A percentile compares a stretch with the other conserved stretches of the same genome.
These are phyloP conservation scores for Cylindricascospora bacillispora DNA, from an alignment of 1,139 yeast species.

Conservation along the genomic window DNA sequence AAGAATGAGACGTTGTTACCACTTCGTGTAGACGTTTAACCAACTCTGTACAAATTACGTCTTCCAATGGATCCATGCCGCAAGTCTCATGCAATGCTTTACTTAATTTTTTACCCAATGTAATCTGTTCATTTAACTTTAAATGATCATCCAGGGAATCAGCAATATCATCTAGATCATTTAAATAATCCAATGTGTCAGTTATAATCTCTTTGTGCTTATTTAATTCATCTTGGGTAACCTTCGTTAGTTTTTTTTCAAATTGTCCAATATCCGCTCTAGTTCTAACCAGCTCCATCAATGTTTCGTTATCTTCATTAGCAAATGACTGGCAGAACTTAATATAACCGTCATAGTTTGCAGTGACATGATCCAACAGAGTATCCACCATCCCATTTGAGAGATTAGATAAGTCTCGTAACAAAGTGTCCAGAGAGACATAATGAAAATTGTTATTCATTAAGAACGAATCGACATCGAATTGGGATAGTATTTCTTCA, in stretches of 20 bases:
- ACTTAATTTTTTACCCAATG: constrained; percentile 14
- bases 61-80: constrained; percentile 15
- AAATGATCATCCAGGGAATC: constrained; percentile 11
- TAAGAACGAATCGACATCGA: constrained; percentile 20
- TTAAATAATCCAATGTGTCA: constrained; percentile 20
- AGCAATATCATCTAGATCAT: constrained; percentile 15
- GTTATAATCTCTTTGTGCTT: constrained; percentile 14
- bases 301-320: constrained; percentile 12
- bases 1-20: constrained; percentile 8
- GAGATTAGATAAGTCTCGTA: constrained; percentile 14
- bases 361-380: constrained; percentile 16
- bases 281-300: constrained; percentile 14
- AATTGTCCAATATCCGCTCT: constrained; percentile 15
- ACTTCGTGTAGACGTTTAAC: constrained; percentile 10
- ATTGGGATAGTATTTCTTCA: constrained; percentile 4
- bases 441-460: constrained; percentile 23
- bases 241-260: constrained; percentile 10
- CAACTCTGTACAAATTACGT: constrained; percentile 12
- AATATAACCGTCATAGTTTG: constrained; percentile 17
- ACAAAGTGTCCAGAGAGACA: constrained; percentile 19
- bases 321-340: constrained; percentile 17
- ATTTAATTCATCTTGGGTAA: constrained; percentile 13
- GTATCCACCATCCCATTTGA: constrained; percentile 16
- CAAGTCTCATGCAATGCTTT: constrained; percentile 18
- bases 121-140: constrained; percentile 9